Evolutionary conservation across 805 yeast genomes (phyloP).

Genomic region (Saccharomycopsis guyanensis): DNA sequence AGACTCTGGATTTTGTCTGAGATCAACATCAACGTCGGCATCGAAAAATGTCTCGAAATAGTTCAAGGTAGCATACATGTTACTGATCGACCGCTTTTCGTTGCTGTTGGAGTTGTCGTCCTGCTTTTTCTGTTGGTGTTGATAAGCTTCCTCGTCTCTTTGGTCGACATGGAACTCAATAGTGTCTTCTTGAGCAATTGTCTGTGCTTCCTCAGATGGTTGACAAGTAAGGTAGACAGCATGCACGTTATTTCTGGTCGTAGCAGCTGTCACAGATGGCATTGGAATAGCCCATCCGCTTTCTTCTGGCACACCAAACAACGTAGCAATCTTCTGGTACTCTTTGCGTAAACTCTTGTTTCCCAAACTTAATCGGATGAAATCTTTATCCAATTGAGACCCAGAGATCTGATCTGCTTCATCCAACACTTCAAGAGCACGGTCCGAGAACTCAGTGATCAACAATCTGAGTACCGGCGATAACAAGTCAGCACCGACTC

Average conservation of each 20-base stretch:
- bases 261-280: slow-evolving; percentile 86
- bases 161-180: slow-evolving; percentile 25
- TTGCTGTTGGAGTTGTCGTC: slow-evolving; percentile 7
- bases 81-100: slow-evolving; percentile 18
- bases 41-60: slow-evolving; percentile 21
- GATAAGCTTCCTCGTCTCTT: slow-evolving; percentile 13
- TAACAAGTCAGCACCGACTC: slow-evolving; percentile 91
- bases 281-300: slow-evolving; percentile 96
- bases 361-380: slow-evolving; percentile 85
- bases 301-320: slow-evolving; percentile 86
- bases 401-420: slow-evolving; percentile 82
- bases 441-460: slow-evolving; percentile 80
- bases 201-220: slow-evolving; percentile 25
- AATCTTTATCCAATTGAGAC: slow-evolving; percentile 83
- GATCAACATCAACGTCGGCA: slow-evolving; percentile 9
- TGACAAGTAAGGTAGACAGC: slow-evolving; percentile 85
- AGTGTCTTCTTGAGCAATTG: slow-evolving; percentile 29
- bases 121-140: slow-evolving; percentile 9
- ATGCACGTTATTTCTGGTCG: slow-evolving; percentile 87
- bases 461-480: slow-evolving; percentile 78
- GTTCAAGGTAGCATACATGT: slow-evolving; percentile 21
- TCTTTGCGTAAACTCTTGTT: slow-evolving; percentile 70
- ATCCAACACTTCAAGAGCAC: slow-evolving; percentile 84
- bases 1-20: neutral
- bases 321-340: slow-evolving; percentile 76